Conservation (phyloP, 192 early-diverging fungal species). For the Coemansia sp. region DNA sequence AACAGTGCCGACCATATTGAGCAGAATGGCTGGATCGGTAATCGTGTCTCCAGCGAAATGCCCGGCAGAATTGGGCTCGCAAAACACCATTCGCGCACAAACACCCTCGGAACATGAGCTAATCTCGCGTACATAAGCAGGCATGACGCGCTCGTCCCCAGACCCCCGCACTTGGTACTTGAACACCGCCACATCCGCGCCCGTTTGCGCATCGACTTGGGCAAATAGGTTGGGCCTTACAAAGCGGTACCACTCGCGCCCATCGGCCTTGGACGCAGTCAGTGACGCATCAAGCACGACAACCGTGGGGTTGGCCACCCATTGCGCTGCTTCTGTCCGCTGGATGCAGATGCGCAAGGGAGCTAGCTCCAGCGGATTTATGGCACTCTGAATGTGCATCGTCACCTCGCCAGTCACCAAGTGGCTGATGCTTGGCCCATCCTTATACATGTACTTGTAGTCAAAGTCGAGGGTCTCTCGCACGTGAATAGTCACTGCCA, state of each 20-base stretch:
- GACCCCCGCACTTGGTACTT: constrained; percentile 29
- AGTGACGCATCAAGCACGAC: constrained; percentile 39
- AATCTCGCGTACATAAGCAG: constrained; percentile 7
- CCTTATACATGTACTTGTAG: background rate
- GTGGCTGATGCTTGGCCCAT: background rate
- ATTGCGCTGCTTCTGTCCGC: constrained; percentile 13
- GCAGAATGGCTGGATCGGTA: constrained; percentile 21
- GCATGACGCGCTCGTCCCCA: constrained; percentile 9
- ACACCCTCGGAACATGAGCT: background rate
- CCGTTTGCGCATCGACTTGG: constrained; percentile 8
- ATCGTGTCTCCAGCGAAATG: constrained; percentile 28
- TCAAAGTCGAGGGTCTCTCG: constrained; percentile 37
- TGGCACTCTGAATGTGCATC: constrained; percentile 22
- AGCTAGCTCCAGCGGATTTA: constrained; percentile 45
- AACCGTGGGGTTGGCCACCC: constrained; percentile 43
- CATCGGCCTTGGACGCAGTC: constrained; percentile 23
- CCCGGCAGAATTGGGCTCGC: constrained; percentile 25
- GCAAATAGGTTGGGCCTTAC: constrained; percentile 52
- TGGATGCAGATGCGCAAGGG: constrained; percentile 43
- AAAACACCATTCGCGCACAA: constrained; percentile 29
- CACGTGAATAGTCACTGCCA: constrained; percentile 30
- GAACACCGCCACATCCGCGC: constrained; percentile 31
- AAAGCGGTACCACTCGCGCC: constrained; percentile 48
- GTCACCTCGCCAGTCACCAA: constrained; percentile 34
- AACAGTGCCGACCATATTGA: constrained; percentile 30